Conservation (phyloP, 1,284 basidiomycete genomes). For the Anthracocystis setariae region DNA sequence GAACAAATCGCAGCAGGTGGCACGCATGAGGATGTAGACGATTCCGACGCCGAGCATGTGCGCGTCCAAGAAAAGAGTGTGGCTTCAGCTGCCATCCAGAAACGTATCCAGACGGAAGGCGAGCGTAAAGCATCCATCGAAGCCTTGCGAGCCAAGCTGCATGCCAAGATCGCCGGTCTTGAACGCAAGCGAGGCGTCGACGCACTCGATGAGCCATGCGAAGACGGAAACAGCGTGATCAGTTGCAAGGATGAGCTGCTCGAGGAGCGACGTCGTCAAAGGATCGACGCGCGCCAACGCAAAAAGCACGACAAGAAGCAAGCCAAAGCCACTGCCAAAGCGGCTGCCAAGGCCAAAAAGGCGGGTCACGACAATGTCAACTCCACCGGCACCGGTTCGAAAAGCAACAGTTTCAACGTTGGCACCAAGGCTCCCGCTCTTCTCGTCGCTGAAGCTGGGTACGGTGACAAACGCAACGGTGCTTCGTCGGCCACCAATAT, state of each 20-base stretch:
- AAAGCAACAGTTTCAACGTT: constrained; percentile 28
- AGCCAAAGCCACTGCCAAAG: constrained; percentile 34
- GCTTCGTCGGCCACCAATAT: constrained; percentile 24
- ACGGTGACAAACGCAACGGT: constrained; percentile 32
- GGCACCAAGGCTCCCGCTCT: constrained; percentile 51
- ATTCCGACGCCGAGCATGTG: constrained; percentile 42
- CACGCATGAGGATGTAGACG: constrained; percentile 48
- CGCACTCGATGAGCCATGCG: constrained; percentile 23
- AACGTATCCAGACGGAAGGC: constrained; percentile 40
- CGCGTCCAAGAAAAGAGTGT: constrained; percentile 4
- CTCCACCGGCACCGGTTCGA: constrained; percentile 18
- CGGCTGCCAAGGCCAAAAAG: constrained; percentile 32
- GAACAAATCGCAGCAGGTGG: constrained; percentile 40
- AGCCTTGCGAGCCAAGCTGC: constrained; percentile 57
- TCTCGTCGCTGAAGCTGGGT: constrained; percentile 46
- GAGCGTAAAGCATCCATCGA: constrained; percentile 55
- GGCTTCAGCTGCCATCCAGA: constrained; percentile 9
- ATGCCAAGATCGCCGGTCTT: constrained; percentile 58
- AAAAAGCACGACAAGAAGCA: constrained; percentile 62
- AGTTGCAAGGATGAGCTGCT: constrained; percentile 62
- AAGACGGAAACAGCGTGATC: constrained; percentile 43
- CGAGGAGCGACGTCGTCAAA: constrained; percentile 60
- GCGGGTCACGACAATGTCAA: constrained; percentile 21
- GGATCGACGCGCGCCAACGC: constrained; percentile 62
- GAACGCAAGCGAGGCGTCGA: constrained; percentile 54